Evolutionary conservation across 805 yeast species (phyloP).

Genomic region (Ogataea methylovora): DNA sequence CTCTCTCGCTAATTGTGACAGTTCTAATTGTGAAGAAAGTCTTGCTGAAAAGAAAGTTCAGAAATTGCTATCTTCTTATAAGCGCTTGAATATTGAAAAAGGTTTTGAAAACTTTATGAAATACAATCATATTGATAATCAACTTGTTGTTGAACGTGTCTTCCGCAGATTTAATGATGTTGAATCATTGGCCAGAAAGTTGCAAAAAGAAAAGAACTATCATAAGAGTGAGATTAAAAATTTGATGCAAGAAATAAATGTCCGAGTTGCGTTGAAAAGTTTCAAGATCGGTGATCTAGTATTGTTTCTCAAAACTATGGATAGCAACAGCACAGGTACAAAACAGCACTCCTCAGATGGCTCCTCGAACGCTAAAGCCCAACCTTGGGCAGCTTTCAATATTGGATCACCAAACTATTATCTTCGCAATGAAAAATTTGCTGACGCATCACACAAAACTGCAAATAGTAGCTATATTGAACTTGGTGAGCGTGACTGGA

Average conservation of each 20-base stretch:
- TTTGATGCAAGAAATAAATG: conserved; percentile 27
- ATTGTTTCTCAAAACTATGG: conserved; percentile 68
- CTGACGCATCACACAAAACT: conserved; percentile 2
- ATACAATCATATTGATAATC: conserved; percentile 17
- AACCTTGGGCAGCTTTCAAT: conserved; percentile 94
- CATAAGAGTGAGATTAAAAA: conserved; percentile 39
- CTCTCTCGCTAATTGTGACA: not conserved
- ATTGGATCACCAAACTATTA: conserved; percentile 82
- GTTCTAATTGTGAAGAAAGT: conserved; percentile 12
- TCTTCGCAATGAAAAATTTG: conserved; percentile 34
- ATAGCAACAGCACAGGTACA: not conserved
- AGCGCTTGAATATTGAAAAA: conserved; percentile 14
- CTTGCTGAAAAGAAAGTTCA: conserved; percentile 14
- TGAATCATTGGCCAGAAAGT: conserved; percentile 78
- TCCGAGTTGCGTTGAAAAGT: conserved; percentile 57
- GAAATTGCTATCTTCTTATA: conserved; percentile 9
- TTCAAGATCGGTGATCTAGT: conserved; percentile 75
- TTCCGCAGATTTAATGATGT: conserved; percentile 80
- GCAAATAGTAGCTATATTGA: conserved; percentile 8
- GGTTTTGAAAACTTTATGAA: conserved; percentile 28
- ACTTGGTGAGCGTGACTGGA: conserved; percentile 60
- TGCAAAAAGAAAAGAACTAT: conserved; percentile 62
- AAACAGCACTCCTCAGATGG: no score
- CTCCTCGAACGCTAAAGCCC: conserved; percentile 10
- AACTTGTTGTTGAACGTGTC: conserved; percentile 29